phyloP scores from a whole-genome alignment of 2,329 filamentous ascomycete genomes.

The Penicillium sp. region DNA sequence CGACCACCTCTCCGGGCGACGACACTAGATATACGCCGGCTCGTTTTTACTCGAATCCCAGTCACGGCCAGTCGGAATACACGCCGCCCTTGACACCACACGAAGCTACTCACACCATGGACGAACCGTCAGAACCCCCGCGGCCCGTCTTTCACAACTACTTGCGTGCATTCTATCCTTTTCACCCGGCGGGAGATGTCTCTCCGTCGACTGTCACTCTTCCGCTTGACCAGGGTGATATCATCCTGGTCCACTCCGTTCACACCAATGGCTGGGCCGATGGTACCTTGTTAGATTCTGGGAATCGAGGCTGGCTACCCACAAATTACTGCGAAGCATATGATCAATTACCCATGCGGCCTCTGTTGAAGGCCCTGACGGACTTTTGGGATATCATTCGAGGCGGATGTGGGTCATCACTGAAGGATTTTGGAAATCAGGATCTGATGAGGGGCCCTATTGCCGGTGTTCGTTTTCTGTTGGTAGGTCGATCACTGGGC shows the following conservation, averaged over 20 bases:
- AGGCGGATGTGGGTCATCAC: conserved; percentile 67
- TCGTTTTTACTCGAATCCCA: conserved; percentile 23
- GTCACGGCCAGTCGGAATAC: conserved; percentile 50
- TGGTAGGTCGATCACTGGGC: conserved; percentile 56
- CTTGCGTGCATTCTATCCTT: conserved; percentile 87
- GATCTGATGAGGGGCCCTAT: conserved; percentile 94
- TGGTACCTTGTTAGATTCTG: conserved; percentile 79
- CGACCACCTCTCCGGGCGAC: conserved; percentile 7
- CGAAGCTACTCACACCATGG: conserved; percentile 51
- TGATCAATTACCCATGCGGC: conserved; percentile 79
- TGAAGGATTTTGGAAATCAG: conserved; percentile 77
- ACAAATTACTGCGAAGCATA: conserved; percentile 98
- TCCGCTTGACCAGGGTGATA: conserved; percentile 80
- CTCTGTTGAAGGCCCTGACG: conserved; percentile 74
- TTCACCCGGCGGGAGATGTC: conserved; percentile 70
- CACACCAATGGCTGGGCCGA: conserved; percentile 99
- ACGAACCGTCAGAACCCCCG: conserved; percentile 34
- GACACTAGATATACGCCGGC: conserved; percentile 8
- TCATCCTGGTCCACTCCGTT: conserved; percentile 90
- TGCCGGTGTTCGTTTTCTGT: conserved; percentile 79
- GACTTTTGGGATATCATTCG: conserved; percentile 89
- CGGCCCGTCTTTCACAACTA: conserved; percentile 85
- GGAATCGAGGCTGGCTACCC: conserved; percentile 87
- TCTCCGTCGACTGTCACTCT: conserved; percentile 84
- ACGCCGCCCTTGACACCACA: conserved; percentile 72